Conservation (phyloP, 306 rosid genomes). For the Corylus americana region DNA sequence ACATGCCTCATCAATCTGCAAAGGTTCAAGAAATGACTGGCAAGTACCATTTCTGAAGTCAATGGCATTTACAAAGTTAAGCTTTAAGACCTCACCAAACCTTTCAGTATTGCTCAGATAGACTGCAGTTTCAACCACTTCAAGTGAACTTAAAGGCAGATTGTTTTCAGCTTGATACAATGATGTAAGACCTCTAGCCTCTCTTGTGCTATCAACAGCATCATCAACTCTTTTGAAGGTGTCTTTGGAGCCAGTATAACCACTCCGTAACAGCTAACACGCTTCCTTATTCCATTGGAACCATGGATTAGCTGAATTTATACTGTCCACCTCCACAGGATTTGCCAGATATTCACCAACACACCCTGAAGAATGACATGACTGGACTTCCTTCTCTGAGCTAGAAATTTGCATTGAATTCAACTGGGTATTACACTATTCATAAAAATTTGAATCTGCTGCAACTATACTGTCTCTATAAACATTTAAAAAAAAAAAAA, state of each 20-base stretch:
- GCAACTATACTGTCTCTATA: constrained; percentile 19
- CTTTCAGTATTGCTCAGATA: not conserved
- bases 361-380: constrained; percentile 3
- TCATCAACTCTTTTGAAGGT: not conserved
- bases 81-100: not conserved
- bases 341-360: constrained; percentile 16
- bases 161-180: not conserved
- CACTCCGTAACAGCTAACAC: not conserved
- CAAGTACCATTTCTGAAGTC: not conserved
- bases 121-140: not conserved
- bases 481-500: not conserved
- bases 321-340: constrained; percentile 4
- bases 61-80: no score
- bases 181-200: not conserved
- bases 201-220: not conserved
- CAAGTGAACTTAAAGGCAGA: constrained; percentile 5
- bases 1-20: constrained; percentile 3
- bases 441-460: constrained; percentile 13
- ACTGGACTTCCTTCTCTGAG: constrained; percentile 23
- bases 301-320: not conserved
- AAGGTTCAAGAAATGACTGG: not conserved
- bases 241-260: constrained; percentile 2
- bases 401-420: constrained; percentile 1
- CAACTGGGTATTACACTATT: constrained; percentile 9
- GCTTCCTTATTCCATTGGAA: not conserved